These are phyloP conservation scores for Blumeriella jaapii DNA, from an alignment of 2,329 filamentous ascomycete genomes.

Conservation along the genomic window DNA sequence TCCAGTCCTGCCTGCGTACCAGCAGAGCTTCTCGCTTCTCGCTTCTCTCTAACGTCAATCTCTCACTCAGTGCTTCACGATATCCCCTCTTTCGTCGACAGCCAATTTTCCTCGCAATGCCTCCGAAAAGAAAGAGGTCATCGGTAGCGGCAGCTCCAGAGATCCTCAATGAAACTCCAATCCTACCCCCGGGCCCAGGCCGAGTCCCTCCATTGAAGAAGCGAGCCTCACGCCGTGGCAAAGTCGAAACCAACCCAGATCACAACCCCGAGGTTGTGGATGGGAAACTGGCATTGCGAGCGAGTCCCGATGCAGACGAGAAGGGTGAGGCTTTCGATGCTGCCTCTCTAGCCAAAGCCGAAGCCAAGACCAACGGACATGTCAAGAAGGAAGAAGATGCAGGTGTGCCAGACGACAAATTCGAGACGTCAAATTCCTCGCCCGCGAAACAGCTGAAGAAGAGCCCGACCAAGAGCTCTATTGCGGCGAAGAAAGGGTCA, in stretches of 20 bases:
- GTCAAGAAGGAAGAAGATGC: conserved; percentile 14
- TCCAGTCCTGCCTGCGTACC: conserved; percentile 6
- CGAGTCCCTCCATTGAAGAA: conserved; percentile 14
- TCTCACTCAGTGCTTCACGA: not conserved
- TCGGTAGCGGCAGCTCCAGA: conserved; percentile 9
- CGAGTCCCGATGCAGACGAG: conserved; percentile 25
- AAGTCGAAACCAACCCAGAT: conserved; percentile 24
- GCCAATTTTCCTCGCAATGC: conserved; percentile 11
- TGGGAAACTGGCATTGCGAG: conserved; percentile 23
- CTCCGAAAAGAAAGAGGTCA: conserved; percentile 24
- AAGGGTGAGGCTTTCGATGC: conserved; percentile 20
- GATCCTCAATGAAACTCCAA: conserved; percentile 5
- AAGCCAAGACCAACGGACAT: conserved; percentile 7
- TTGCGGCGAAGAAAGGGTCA: conserved; percentile 25
- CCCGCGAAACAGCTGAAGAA: conserved; percentile 22
- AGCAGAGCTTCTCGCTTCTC: conserved; percentile 8
- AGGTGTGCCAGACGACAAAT: conserved; percentile 14
- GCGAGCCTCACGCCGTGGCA: conserved; percentile 16
- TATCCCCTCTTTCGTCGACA: not conserved
- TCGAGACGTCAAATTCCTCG: conserved; percentile 1
- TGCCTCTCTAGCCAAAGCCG: conserved; percentile 2
- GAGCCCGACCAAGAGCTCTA: conserved; percentile 22
- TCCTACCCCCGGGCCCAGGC: conserved; percentile 7
- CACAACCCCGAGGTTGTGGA: conserved; percentile 24
- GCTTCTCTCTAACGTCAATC: not conserved